phyloP scores from a whole-genome alignment of 768 basidiomycete species.

The Candolleomyces aberdarensis region DNA sequence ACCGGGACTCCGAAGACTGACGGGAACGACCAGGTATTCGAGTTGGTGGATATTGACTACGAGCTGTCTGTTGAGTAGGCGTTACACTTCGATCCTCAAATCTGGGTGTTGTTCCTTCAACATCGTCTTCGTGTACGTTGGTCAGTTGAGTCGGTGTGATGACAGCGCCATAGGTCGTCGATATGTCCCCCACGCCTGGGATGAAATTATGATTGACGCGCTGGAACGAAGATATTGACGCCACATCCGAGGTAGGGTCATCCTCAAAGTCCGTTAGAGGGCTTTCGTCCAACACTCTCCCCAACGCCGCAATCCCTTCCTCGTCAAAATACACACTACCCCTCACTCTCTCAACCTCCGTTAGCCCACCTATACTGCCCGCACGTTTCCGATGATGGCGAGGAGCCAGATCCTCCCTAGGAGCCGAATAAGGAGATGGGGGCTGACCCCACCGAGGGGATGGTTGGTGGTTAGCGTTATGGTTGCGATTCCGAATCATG shows the following conservation, averaged over 20 bases:
- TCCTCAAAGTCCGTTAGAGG: conserved; percentile 74
- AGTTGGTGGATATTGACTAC: conserved; percentile 26
- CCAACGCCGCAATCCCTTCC: conserved; percentile 40
- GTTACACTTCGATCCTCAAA: conserved; percentile 30
- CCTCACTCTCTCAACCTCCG: conserved; percentile 50
- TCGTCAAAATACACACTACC: conserved; percentile 73
- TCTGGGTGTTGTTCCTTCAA: conserved; percentile 18
- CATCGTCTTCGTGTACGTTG: no score
- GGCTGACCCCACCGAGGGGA: conserved; percentile 21
- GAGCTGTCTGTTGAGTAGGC: conserved; percentile 37
- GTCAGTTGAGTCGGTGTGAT: no score
- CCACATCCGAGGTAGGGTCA: conserved; percentile 42
- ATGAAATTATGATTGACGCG: conserved; percentile 23
- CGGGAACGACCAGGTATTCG: conserved; percentile 43
- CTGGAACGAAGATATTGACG: conserved; percentile 24
- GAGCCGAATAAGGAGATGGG: conserved; percentile 10
- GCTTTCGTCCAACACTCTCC: conserved; percentile 68
- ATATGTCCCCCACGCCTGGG: conserved; percentile 21
- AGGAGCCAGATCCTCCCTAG: neutral
- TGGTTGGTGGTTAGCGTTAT: conserved; percentile 19
- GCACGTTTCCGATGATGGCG: conserved; percentile 50
- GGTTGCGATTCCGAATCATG: conserved; percentile 34
- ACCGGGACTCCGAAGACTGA: conserved; percentile 45
- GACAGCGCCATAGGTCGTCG: conserved; percentile 13
- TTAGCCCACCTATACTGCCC: conserved; percentile 58